A percentile compares a stretch with the other conserved stretches of the same genome.
Evolutionary conservation across 305 asterid species (phyloP).

Genomic region (Fraxinus angustifolia): DNA sequence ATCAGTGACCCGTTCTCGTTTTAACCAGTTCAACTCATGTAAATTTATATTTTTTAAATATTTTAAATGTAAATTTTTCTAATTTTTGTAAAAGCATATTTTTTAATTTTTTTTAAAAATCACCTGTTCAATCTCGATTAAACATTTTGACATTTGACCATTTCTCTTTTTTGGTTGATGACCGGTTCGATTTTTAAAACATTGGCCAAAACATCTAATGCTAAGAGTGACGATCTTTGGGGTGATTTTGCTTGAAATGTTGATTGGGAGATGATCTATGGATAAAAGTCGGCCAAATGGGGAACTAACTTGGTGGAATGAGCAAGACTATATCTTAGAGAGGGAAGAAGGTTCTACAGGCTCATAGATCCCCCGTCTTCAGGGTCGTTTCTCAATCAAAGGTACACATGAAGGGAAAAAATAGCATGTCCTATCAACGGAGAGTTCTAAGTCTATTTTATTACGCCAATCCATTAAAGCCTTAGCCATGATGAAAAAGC

Average conservation of each 20-base stretch:
- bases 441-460: no score
- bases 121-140: no score
- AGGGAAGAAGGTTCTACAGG: conserved; percentile 48
- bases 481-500: conserved; percentile 62
- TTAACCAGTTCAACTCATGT: no score
- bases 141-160: no score
- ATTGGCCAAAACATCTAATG: conserved; percentile 62
- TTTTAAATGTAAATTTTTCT: no score
- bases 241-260: conserved; percentile 64
- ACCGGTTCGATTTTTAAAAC: no score
- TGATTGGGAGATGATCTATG: conserved; percentile 65
- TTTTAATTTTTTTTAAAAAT: no score
- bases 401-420: conserved; percentile 51
- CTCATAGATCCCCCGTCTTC: conserved; percentile 67
- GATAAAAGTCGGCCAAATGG: conserved; percentile 55
- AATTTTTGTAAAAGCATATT: no score
- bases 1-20: no score
- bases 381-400: conserved; percentile 60
- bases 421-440: no score
- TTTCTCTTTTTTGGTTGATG: no score
- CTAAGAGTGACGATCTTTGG: conserved; percentile 72
- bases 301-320: conserved; percentile 67
- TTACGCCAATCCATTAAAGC: background rate
- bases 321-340: conserved; percentile 58
- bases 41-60: no score